Base-by-base conservation (phyloP, 305 asterid species). In the Rubia peregrina region DNA sequence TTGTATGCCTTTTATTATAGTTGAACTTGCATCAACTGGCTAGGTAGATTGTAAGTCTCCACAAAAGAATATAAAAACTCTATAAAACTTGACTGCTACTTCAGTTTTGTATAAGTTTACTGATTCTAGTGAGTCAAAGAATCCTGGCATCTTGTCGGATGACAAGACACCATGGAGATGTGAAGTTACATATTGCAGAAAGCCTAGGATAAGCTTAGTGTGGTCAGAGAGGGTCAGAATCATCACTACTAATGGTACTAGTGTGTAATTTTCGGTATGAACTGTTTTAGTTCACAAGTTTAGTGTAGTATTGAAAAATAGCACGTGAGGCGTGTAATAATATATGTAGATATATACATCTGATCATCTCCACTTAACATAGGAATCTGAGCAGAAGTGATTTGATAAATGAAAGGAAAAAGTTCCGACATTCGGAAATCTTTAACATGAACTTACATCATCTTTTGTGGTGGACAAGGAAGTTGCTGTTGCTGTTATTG, bases 401-500 rank as follows among this genome's bases (percentile, higher is more conserved):
- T 3, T 7, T 57, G 44, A 48, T 12, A 33, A 13, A 9, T 26
- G 21, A 2, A 30, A 36, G 44, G 55, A n/a, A 68, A 68, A 5
- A 11, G 13, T 46, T 2, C 3, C 11, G 12, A 12, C n/a, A 2
- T 26, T 7, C 7, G 13, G 16, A 48, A 13, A 26, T 48, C 57
- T 24, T 33, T 46, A 3, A n/a, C 62, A 16, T 51, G n/a, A 1
- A 49, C 53, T 75, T 63, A 69, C 71, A 69, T 53, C 43, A 9
- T 59, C 38, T 68, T 70, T 67, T 63, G 21, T 62, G 19, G 42
- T 49, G 10, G 62, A 51, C 26, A 64, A 30, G n/a, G 8, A 36
- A 26, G 62, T 46, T 2, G 76, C 67, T 70, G 69, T 22, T 30
- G 85, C 86, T 42, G 69, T 38, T 30, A 83, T 85, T 42, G n/a